Conservation (phyloP, 805 yeast genomes). For the Kuraishia molischiana region DNA sequence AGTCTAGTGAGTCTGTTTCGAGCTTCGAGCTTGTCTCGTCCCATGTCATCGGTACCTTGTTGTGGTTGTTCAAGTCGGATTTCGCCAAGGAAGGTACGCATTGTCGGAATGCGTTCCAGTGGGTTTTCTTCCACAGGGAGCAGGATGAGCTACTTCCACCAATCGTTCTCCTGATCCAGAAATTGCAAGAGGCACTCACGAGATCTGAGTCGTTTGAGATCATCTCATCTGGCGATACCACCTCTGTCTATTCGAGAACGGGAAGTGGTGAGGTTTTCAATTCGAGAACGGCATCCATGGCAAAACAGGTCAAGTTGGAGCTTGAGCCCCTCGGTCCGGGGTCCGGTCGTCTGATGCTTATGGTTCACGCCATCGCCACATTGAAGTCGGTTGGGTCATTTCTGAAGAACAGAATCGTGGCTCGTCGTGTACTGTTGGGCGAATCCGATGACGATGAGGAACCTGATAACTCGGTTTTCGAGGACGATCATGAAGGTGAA, state of each 20-base stretch:
- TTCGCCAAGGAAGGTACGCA: constrained; percentile 17
- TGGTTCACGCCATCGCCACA: constrained; percentile 54
- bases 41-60: constrained; percentile 42
- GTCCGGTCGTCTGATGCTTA: constrained; percentile 22
- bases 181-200: constrained; percentile 64
- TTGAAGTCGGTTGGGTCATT: constrained; percentile 42
- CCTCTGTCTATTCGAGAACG: background rate
- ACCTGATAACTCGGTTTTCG: constrained; percentile 12
- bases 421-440: constrained; percentile 1
- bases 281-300: constrained; percentile 48
- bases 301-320: constrained; percentile 54
- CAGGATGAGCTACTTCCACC: constrained; percentile 18
- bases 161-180: constrained; percentile 36
- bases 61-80: constrained; percentile 22
- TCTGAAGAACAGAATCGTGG: constrained; percentile 27
- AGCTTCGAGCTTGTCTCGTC: constrained; percentile 70
- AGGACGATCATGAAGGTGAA: constrained; percentile 2
- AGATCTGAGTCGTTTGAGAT: constrained; percentile 69
- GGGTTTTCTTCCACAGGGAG: constrained; percentile 26
- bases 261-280: constrained; percentile 19
- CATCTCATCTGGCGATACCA: constrained; percentile 30
- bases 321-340: constrained; percentile 7
- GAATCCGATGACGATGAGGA: constrained; percentile 10
- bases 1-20: constrained; percentile 29
- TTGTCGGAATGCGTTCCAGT: constrained; percentile 34